A percentile compares a stretch with the other conserved stretches of the same genome.
phyloP scores from a whole-genome alignment of 257 asterid species.

The Thymus mandschuricus region DNA sequence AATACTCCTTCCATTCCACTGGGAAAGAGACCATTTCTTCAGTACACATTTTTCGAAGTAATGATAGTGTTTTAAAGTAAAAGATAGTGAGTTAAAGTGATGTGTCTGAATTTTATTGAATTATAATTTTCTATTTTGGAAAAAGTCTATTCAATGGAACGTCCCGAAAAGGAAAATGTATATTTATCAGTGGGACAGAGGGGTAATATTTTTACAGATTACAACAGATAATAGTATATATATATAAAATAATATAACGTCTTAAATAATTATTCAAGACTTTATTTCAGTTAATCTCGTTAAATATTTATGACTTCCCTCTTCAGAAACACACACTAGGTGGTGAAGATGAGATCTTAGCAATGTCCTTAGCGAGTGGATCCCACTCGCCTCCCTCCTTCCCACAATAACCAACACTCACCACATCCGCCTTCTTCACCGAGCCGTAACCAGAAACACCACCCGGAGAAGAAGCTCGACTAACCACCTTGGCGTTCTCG shows the following conservation, averaged over 20 bases:
- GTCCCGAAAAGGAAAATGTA: no score
- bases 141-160: no score
- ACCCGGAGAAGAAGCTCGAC: conserved; percentile 32
- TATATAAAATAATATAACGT: background rate
- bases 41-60: no score
- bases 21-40: no score
- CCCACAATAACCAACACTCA: conserved; percentile 42
- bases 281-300: conserved; percentile 23
- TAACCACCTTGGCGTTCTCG: conserved; percentile 45
- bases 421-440: conserved; percentile 36
- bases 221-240: background rate
- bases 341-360: conserved; percentile 45
- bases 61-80: no score
- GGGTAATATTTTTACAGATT: background rate
- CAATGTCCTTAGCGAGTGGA: conserved; percentile 38
- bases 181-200: no score
- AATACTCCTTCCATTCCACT: no score
- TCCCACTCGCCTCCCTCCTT: conserved; percentile 44
- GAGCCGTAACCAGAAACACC: conserved; percentile 28
- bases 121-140: no score
- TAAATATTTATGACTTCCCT: background rate
- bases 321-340: conserved; percentile 59
- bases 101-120: no score
- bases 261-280: conserved; percentile 11
- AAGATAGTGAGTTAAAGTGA: no score